These are phyloP conservation scores for Monosporascus sp. DNA, from an alignment of 2,329 filamentous ascomycete species.

Conservation along the genomic window DNA sequence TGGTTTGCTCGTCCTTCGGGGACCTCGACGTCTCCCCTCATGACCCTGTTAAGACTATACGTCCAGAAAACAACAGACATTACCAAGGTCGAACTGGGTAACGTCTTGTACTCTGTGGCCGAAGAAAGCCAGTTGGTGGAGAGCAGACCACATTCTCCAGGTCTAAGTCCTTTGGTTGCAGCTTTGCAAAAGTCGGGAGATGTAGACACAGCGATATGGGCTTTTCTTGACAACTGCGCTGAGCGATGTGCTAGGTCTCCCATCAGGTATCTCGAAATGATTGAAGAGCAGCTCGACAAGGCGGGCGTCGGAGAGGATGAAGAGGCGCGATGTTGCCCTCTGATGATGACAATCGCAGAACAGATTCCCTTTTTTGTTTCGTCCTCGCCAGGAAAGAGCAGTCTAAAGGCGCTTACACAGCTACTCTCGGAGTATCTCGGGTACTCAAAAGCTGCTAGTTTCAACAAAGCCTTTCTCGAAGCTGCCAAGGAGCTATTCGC, in stretches of 20 bases:
- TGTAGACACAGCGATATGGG: conserved; percentile 44
- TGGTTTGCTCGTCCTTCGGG: conserved; percentile 78
- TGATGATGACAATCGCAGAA: conserved; percentile 67
- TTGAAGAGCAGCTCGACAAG: conserved; percentile 37
- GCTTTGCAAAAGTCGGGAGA: conserved; percentile 29
- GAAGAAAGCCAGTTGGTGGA: conserved; percentile 64
- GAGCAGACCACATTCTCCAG: conserved; percentile 31
- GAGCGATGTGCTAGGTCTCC: conserved; percentile 69
- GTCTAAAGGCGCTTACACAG: conserved; percentile 43
- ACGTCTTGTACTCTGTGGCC: conserved; percentile 56
- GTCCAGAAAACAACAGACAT: conserved; percentile 43
- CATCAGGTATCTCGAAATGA: conserved; percentile 75
- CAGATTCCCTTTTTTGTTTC: conserved; percentile 69
- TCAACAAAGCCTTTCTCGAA: conserved; percentile 42
- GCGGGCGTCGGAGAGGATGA: conserved; percentile 21
- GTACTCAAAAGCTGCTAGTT: conserved; percentile 46
- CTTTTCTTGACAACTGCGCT: conserved; percentile 79
- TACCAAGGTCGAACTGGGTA: conserved; percentile 46
- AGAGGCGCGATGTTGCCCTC: conserved; percentile 47
- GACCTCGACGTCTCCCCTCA: conserved; percentile 63
- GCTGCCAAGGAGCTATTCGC: conserved; percentile 38
- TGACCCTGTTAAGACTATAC: conserved; percentile 60
- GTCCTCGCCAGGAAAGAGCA: conserved; percentile 36
- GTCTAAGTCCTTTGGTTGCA: conserved; percentile 43
- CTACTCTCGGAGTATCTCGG: conserved; percentile 58